Base-by-base conservation (phyloP, 2,329 filamentous ascomycete species). In the Cryphonectria japonica region DNA sequence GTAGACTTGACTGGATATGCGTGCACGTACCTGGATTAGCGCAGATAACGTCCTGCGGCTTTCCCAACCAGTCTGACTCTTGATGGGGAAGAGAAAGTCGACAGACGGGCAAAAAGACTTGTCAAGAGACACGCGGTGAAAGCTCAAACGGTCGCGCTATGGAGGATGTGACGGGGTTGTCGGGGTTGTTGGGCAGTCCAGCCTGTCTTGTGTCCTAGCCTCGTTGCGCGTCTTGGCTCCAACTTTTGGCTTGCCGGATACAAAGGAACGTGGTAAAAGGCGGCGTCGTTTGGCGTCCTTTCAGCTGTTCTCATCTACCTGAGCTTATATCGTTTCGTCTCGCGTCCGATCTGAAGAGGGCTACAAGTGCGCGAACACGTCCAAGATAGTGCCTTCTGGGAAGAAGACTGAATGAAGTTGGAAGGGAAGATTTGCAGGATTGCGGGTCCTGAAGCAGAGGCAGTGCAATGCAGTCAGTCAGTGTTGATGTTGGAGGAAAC, bases 201-300 rank as follows among this genome's bases (percentile, higher is more conserved):
- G 26, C 54, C 54, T 59, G 54, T 34, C 65, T 57, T 62, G 61
- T 50, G 46, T 46, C 63, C 50, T 34, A 71, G 69, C 69, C 69
- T 71, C 39, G 69, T 70, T 29, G 61, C 59, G 69, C 69, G 54
- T 59, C 41, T 66, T 61, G 66, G 52, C 59, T 29, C 63, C 19
- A 29, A 9, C 19, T 67, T 69, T 67, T 68, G 57, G 29, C 52
- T 14, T 34, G 52, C 39, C 39, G 57, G 66, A 41, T 71, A 71
- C 69, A 71, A 71, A 71, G 66, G 69, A 71, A 59, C 66, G 66
- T 69, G 69, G 59, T 60, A 59, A 61, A 19, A 57, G 66, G 39
- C 59, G 59, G 22, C 34, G 32, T 61, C 6, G 22, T 16, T 61
- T 34, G 32, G 59, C 22, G 59, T 61, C 59, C 59, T 39, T 16